Conservation (phyloP, 2,329 filamentous ascomycete genomes). For the Ceratocystis cacaofunesta region DNA sequence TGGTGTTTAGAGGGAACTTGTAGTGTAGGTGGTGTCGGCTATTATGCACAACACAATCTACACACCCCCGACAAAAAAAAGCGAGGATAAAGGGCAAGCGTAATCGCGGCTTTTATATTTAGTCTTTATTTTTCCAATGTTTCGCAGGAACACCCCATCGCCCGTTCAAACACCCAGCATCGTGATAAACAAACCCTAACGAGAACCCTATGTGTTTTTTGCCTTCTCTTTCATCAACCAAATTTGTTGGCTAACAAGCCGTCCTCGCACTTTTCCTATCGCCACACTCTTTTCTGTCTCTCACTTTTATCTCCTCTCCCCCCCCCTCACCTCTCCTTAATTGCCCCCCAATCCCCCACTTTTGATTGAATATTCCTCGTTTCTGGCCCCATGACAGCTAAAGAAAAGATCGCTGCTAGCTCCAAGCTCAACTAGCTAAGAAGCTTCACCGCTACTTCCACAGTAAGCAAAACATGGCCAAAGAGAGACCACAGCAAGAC, state of each 20-base stretch:
- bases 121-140: neutral
- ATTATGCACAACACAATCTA: no score
- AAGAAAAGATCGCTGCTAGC: neutral
- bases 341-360: neutral
- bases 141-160: no score
- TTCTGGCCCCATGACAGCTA: neutral
- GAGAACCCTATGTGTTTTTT: no score
- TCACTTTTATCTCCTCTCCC: neutral
- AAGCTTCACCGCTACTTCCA: slow-evolving; percentile 6
- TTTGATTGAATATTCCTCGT: neutral
- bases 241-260: no score
- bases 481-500: neutral
- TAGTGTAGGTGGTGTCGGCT: neutral
- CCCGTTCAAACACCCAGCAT: no score
- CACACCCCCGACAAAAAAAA: no score
- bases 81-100: no score
- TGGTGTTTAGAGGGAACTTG: neutral
- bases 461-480: neutral
- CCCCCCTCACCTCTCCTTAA: neutral
- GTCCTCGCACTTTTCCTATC: neutral
- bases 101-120: no score
- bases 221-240: neutral
- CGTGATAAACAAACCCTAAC: neutral
- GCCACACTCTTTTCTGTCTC: neutral
- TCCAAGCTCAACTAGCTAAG: slow-evolving; percentile 1